phyloP scores from a whole-genome alignment of 371 early-diverging fungal genomes.

The Syncephalastrum racemosum region DNA sequence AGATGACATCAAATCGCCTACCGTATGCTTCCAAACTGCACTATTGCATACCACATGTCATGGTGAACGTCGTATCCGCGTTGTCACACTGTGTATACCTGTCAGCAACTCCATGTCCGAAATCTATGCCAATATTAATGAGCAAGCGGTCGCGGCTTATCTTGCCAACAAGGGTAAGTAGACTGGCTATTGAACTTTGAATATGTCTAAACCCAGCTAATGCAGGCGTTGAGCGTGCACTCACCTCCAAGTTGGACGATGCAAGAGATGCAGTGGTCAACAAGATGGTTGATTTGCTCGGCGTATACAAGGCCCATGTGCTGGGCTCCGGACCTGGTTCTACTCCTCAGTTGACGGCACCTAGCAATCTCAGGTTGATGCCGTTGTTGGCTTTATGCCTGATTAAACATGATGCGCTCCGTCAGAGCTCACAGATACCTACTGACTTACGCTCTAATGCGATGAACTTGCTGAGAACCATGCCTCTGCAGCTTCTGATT shows the following conservation, averaged over 20 bases:
- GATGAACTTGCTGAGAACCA: constrained; percentile 71
- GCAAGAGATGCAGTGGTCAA: constrained; percentile 91
- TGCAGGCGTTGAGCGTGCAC: constrained; percentile 74
- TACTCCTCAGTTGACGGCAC: constrained; percentile 78
- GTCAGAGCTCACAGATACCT: constrained; percentile 71
- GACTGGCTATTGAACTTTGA: neutral
- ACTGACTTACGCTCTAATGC: constrained; percentile 71
- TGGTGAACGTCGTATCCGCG: constrained; percentile 94
- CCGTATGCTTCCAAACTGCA: constrained; percentile 96
- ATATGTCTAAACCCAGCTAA: neutral
- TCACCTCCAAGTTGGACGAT: constrained; percentile 89
- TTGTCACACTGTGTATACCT: constrained; percentile 91
- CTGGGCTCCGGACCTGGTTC: constrained; percentile 72
- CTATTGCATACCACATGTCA: constrained; percentile 85
- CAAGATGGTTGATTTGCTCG: constrained; percentile 84
- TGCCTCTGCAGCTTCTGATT: constrained; percentile 79
- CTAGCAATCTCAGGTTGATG: constrained; percentile 82
- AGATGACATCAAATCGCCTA: constrained; percentile 76
- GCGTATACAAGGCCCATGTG: constrained; percentile 83
- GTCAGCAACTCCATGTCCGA: constrained; percentile 81
- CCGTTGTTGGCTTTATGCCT: constrained; percentile 84
- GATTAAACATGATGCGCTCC: constrained; percentile 73
- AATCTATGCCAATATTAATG: constrained; percentile 82
- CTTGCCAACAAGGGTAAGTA: constrained; percentile 79
- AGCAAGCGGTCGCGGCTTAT: constrained; percentile 79